These are phyloP conservation scores for Thalassiosira mediterranea DNA, from an alignment of 352 stramenopile genomes.

Conservation along the genomic window DNA sequence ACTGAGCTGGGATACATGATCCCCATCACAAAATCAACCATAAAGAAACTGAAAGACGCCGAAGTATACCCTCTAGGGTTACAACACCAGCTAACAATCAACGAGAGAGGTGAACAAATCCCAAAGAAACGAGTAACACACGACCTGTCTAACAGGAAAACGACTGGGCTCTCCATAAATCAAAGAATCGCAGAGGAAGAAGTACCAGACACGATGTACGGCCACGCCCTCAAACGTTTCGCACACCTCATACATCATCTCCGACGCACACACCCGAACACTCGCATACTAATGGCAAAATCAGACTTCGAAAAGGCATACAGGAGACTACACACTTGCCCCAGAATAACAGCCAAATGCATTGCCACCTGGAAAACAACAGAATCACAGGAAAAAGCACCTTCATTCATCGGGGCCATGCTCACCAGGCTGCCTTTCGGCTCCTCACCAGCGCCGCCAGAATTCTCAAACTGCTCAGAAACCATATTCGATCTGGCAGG, in stretches of 20 bases:
- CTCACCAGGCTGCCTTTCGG: conserved; percentile 16
- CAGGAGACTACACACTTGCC: background rate
- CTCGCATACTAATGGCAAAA: conserved; percentile 17
- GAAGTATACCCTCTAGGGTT: conserved; percentile 8
- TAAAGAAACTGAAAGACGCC: conserved; percentile 6
- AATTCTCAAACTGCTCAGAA: conserved; percentile 20
- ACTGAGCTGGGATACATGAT: conserved; percentile 12
- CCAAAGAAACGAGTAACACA: conserved; percentile 17
- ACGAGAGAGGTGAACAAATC: background rate
- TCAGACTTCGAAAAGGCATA: conserved; percentile 20
- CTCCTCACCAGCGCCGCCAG: conserved; percentile 5
- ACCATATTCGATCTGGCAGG: conserved; percentile 5
- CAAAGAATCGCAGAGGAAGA: conserved; percentile 6
- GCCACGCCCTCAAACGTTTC: background rate
- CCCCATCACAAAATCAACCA: conserved; percentile 4
- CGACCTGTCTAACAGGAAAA: conserved; percentile 9
- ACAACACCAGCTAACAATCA: conserved; percentile 2
- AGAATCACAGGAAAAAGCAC: background rate
- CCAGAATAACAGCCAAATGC: conserved; percentile 6
- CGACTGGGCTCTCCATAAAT: conserved; percentile 5
- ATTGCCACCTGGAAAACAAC: conserved; percentile 5
- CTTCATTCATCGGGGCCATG: background rate
- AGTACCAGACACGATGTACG: background rate
- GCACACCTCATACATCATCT: conserved; percentile 21
- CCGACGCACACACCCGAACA: background rate